These are phyloP conservation scores for Cymbopogon flexuosus DNA, from an alignment of 202 grass and related monocot species.

Conservation along the genomic window DNA sequence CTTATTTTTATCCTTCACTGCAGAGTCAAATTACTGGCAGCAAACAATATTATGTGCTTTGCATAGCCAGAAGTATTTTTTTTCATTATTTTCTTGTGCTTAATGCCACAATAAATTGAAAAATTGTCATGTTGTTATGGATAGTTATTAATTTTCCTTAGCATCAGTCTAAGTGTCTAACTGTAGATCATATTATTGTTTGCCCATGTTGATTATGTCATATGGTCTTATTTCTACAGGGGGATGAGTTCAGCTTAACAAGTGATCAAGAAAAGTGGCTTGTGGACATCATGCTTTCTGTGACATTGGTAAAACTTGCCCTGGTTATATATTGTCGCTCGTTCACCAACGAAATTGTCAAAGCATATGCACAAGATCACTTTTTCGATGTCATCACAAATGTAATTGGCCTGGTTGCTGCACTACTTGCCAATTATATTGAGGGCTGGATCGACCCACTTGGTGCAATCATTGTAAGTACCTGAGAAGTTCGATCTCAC, in stretches of 20 bases:
- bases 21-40: background rate
- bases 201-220: slow-evolving; percentile 3
- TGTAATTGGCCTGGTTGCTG: slow-evolving; percentile 85
- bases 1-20: background rate
- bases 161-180: background rate
- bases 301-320: slow-evolving; percentile 84
- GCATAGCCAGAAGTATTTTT: background rate
- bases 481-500: background rate
- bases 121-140: background rate
- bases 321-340: slow-evolving; percentile 81
- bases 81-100: background rate
- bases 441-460: slow-evolving; percentile 83
- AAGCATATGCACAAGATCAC: slow-evolving; percentile 95
- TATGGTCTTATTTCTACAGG: slow-evolving; percentile 34
- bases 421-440: slow-evolving; percentile 76
- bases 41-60: background rate
- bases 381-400: slow-evolving; percentile 97
- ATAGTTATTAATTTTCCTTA: background rate
- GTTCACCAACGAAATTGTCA: slow-evolving; percentile 93
- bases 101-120: background rate
- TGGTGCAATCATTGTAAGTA: slow-evolving; percentile 88
- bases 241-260: slow-evolving; percentile 79
- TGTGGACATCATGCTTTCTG: slow-evolving; percentile 76
- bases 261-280: slow-evolving; percentile 82
- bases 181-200: background rate